Percentiles rank a stretch among this genome's conserved stretches.
Evolutionary conservation across 2,329 filamentous ascomycete genomes (phyloP).

Genomic region (Calonectria fujianensis): DNA sequence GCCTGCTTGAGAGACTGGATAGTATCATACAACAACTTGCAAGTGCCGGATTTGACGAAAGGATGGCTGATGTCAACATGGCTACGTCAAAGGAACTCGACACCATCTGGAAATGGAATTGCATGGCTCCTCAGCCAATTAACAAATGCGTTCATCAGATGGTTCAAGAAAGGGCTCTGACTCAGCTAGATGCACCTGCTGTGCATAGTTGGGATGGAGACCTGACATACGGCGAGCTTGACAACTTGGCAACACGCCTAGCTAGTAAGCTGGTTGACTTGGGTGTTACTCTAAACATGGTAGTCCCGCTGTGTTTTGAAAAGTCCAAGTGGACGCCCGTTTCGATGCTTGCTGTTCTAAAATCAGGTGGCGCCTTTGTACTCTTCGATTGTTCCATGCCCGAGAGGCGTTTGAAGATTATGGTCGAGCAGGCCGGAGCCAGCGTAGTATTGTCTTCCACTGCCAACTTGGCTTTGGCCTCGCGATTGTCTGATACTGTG

Average conservation of each 20-base stretch:
- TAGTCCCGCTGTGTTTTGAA: constrained; percentile 3
- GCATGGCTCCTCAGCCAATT: constrained; percentile 36
- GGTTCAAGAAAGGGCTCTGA: constrained; percentile 28
- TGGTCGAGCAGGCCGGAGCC: neutral
- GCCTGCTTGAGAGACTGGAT: constrained; percentile 26
- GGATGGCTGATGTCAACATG: constrained; percentile 29
- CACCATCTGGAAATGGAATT: constrained; percentile 42
- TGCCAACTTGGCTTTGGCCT: neutral
- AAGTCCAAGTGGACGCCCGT: constrained; percentile 6
- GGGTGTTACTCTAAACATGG: neutral
- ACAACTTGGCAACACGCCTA: neutral
- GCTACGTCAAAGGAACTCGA: constrained; percentile 42
- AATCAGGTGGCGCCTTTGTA: neutral
- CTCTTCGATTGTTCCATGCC: neutral
- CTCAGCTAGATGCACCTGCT: neutral
- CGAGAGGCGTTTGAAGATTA: neutral
- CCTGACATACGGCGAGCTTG: neutral
- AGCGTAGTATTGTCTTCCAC: neutral
- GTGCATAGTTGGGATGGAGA: constrained; percentile 6
- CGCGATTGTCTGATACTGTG: neutral
- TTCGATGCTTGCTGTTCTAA: neutral
- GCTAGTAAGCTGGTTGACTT: neutral
- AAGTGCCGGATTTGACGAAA: neutral
- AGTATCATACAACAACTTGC: constrained; percentile 28
- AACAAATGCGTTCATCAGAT: constrained; percentile 46